phyloP scores from a whole-genome alignment of 176 grass and related monocot species.

The Cenchrus americanus region DNA sequence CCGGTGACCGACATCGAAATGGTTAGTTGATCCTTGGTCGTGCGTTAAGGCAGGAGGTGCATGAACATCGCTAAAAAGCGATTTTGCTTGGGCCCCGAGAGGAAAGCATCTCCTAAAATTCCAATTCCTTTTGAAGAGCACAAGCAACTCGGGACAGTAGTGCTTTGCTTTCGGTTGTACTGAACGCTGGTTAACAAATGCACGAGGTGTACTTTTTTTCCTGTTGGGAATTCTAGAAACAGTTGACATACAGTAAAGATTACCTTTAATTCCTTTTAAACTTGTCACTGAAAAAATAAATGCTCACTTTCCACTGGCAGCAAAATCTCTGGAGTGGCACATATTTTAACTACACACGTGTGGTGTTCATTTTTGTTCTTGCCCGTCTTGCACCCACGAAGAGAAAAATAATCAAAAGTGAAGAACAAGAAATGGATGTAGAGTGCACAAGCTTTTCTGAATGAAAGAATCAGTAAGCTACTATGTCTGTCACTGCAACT shows the following conservation, averaged over 20 bases:
- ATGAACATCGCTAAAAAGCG: not conserved
- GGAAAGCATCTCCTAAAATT: not conserved
- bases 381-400: not conserved
- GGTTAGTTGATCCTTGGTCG: not conserved
- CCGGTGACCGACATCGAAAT: constrained; percentile 36
- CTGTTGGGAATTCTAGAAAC: not conserved
- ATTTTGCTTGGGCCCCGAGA: not conserved
- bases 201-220: not conserved
- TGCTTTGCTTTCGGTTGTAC: constrained; percentile 10
- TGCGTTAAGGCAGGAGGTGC: not conserved
- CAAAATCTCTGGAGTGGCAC: not conserved
- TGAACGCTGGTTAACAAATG: not conserved
- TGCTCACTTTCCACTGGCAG: not conserved
- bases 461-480: not conserved
- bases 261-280: not conserved
- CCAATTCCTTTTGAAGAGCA: constrained; percentile 19
- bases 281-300: not conserved
- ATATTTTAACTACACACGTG: not conserved
- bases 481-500: not conserved
- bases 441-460: not conserved
- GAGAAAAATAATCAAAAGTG: not conserved
- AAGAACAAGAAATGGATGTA: not conserved
- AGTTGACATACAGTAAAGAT: not conserved
- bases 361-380: not conserved
- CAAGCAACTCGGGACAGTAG: not conserved